Evolutionary conservation across 352 stramenopile genomes (phyloP).

Genomic region (Peronospora belbahrii): DNA sequence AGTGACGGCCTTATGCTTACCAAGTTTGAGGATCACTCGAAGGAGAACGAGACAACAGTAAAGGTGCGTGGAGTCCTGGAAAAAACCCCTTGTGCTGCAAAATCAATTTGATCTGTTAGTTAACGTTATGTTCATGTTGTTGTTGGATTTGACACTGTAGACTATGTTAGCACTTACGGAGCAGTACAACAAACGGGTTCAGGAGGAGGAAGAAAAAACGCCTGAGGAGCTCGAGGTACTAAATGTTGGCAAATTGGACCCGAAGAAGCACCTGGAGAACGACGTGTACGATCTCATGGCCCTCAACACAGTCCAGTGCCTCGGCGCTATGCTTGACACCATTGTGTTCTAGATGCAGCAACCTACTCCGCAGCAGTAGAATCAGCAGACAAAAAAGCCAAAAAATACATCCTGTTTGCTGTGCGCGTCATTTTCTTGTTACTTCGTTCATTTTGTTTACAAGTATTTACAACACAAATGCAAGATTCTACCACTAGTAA

Average conservation of each 20-base stretch:
- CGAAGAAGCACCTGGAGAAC: conserved; percentile 90
- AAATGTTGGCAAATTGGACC: conserved; percentile 97
- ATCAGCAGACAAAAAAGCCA: conserved; percentile 12
- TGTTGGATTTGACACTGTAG: conserved; percentile 12
- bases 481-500: conserved; percentile 12
- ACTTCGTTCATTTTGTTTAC: conserved; percentile 10
- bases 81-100: not conserved
- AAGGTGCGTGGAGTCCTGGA: conserved; percentile 38
- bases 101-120: not conserved
- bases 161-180: conserved; percentile 93
- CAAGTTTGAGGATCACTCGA: conserved; percentile 94
- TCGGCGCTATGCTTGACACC: conserved; percentile 97
- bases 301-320: conserved; percentile 97
- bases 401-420: conserved; percentile 11
- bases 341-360: conserved; percentile 91
- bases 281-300: conserved; percentile 97
- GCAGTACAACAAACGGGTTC: conserved; percentile 94
- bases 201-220: conserved; percentile 96
- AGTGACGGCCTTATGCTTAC: conserved; percentile 91
- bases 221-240: conserved; percentile 94
- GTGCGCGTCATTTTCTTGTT: conserved; percentile 3
- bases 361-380: conserved; percentile 6
- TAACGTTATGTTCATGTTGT: conserved; percentile 4
- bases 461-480: conserved; percentile 20
- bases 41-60: conserved; percentile 89